These are phyloP conservation scores for Trichosporon sp. DNA, from an alignment of 1,284 basidiomycete species.

Conservation along the genomic window DNA sequence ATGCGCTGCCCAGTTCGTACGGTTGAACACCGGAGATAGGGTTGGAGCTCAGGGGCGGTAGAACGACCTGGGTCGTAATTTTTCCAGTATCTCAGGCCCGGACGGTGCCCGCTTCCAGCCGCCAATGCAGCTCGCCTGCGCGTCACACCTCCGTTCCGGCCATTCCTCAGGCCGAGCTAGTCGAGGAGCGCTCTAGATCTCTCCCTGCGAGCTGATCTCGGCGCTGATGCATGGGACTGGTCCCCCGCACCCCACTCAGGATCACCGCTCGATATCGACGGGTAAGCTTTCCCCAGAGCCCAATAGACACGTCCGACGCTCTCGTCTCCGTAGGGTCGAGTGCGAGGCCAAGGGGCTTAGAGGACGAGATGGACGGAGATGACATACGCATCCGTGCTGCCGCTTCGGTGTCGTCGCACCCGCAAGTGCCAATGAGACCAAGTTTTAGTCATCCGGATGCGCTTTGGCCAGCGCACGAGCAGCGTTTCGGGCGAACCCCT, in stretches of 20 bases:
- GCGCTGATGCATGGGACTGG: background rate
- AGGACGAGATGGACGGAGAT: conserved; percentile 1
- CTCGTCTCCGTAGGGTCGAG: background rate
- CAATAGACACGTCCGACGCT: background rate
- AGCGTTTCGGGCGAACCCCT: background rate
- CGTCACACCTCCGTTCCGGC: background rate
- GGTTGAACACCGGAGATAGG: conserved; percentile 1
- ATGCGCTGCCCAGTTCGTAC: background rate
- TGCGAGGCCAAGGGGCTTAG: background rate
- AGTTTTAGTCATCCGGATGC: background rate
- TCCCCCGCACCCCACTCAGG: background rate
- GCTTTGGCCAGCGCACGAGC: background rate
- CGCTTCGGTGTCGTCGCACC: background rate
- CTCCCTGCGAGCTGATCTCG: background rate
- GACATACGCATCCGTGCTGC: background rate
- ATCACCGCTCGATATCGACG: background rate
- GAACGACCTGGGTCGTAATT: background rate
- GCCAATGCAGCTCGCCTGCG: background rate
- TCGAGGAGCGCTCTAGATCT: background rate
- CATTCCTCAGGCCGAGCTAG: background rate
- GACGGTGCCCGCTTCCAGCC: background rate
- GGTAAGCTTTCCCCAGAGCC: background rate
- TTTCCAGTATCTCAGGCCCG: background rate
- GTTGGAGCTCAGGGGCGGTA: background rate
- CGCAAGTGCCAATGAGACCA: background rate